phyloP scores from a whole-genome alignment of 129 eudicot species.

The Heracleum sosnowskyi region DNA sequence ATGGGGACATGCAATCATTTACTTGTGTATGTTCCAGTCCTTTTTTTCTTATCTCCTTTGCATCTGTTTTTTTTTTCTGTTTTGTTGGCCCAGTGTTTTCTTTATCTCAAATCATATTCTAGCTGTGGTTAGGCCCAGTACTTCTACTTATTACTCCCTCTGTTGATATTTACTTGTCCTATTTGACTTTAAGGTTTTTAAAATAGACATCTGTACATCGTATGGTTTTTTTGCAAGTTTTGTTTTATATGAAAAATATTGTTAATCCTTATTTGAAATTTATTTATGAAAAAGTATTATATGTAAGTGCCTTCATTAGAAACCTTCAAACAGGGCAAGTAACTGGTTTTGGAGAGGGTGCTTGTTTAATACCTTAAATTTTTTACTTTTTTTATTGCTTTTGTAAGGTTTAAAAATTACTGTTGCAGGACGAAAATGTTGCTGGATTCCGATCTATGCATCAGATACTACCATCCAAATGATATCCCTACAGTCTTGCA shows the following conservation, averaged over 20 bases:
- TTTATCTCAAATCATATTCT: neutral
- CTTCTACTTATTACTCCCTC: neutral
- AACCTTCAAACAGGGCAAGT: neutral
- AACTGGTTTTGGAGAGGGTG: neutral
- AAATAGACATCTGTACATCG: neutral
- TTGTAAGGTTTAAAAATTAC: conserved; percentile 12
- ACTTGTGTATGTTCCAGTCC: conserved; percentile 46
- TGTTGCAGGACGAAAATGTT: conserved; percentile 61
- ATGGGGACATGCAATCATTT: conserved; percentile 80
- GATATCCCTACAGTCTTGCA: conserved; percentile 54
- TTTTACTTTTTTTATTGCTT: neutral
- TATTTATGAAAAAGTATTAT: neutral
- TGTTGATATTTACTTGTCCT: conserved; percentile 1
- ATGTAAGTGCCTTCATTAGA: neutral
- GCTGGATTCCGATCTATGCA: conserved; percentile 29
- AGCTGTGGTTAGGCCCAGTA: neutral
- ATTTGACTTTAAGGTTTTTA: neutral
- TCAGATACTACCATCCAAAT: conserved; percentile 53
- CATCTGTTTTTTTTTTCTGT: neutral
- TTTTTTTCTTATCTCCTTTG: neutral
- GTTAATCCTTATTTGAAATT: neutral
- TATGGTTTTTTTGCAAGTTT: neutral
- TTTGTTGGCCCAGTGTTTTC: neutral
- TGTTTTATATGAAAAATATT: neutral
- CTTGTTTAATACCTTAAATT: conserved; percentile 6